Evolutionary conservation across 106 monocot genomes (phyloP).

Genomic region (Dioscorea alata): DNA sequence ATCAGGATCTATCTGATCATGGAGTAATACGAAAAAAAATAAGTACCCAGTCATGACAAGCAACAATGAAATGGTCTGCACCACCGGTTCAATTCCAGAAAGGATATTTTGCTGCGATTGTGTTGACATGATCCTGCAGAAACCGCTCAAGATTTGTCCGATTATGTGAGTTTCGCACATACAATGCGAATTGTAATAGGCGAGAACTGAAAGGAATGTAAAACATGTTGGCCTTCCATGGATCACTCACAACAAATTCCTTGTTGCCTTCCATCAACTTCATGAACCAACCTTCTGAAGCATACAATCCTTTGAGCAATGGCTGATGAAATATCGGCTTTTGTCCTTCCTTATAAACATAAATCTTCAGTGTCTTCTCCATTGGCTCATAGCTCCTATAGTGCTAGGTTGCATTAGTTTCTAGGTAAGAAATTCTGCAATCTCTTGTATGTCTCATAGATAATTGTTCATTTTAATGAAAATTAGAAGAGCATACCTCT

Average conservation of each 20-base stretch:
- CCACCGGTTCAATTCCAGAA: conserved; percentile 79
- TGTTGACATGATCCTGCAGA: conserved; percentile 46
- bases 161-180: conserved; percentile 44
- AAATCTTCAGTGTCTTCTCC: conserved; percentile 70
- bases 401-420: neutral
- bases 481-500: neutral
- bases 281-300: conserved; percentile 87
- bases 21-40: neutral
- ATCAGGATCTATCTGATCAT: neutral
- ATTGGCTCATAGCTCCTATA: conserved; percentile 87
- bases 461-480: no score
- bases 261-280: conserved; percentile 47
- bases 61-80: conserved; percentile 73
- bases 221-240: conserved; percentile 59
- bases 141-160: conserved; percentile 24
- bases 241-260: conserved; percentile 43
- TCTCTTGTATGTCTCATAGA: neutral
- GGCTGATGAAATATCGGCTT: conserved; percentile 65
- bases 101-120: conserved; percentile 49
- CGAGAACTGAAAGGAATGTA: conserved; percentile 59
- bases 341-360: conserved; percentile 57
- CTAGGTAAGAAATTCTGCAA: neutral
- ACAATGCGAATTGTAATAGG: conserved; percentile 28
- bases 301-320: conserved; percentile 56
- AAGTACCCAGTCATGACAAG: conserved; percentile 86